Conservation (phyloP, 345 rosid genomes). For the Gossypium stocksii region DNA sequence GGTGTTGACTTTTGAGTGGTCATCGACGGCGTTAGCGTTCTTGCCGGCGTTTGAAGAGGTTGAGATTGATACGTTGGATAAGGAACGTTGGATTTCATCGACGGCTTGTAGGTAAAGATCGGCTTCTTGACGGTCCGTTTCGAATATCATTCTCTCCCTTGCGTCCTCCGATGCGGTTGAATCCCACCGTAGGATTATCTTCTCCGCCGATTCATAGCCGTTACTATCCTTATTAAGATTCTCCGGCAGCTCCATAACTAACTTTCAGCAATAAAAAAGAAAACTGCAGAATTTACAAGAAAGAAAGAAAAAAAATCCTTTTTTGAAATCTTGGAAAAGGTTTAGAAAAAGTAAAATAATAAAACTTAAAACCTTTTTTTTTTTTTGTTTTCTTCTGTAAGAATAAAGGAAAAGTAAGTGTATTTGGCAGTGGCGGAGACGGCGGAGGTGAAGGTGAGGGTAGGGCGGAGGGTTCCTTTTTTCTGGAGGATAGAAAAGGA, state of each 20-base stretch:
- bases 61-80: constrained; percentile 43
- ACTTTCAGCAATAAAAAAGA: neutral
- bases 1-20: constrained; percentile 45
- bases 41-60: neutral
- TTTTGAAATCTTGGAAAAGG: neutral
- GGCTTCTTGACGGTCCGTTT: constrained; percentile 63
- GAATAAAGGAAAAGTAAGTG: neutral
- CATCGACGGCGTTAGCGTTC: constrained; percentile 11
- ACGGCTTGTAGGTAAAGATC: constrained; percentile 84
- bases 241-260: constrained; percentile 60
- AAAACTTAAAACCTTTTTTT: neutral
- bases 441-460: neutral
- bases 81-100: constrained; percentile 71
- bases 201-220: constrained; percentile 60
- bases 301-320: neutral
- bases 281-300: constrained; percentile 14
- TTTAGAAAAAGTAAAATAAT: neutral
- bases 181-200: constrained; percentile 84
- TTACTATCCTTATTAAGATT: constrained; percentile 2
- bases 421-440: neutral
- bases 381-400: neutral
- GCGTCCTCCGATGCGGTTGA: constrained; percentile 86
- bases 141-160: constrained; percentile 77
- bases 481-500: neutral
- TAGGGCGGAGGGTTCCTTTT: neutral